Evolutionary conservation across 805 yeast species (phyloP), one percentile per base, ranked within the genome.

Genomic region (Yamadazyma kitorensis): DNA sequence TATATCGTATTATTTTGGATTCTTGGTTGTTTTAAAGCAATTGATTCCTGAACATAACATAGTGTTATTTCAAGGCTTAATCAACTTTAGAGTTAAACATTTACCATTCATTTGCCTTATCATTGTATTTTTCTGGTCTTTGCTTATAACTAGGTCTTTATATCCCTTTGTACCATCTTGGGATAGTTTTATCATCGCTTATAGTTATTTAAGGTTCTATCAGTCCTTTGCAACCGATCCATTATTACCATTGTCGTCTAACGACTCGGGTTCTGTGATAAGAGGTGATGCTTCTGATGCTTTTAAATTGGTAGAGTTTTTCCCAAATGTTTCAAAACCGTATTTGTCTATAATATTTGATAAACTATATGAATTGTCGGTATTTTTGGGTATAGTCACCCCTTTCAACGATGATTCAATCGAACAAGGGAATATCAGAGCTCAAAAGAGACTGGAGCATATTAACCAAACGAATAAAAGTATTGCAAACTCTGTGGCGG

Each of bases 251-350:
- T 48, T 64, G 18, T 55, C 68, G 7, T 37, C 69, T 45, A 54
- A 58, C 22, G 40, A 44, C 9, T 20, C 54, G 4, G 45, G 53
- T 36, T 33, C 52, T 14, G 53, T 68, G 16, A 60, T 80, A 8
- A 57, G 73, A 17, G 96, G 97, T 24, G 96, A 88, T 56, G 95
- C 96, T 0, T 80, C 93, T 0, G 96, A 89, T 46, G 83, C 91
- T 1, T 89, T 89, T 65, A 79, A 85, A 36, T 70, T 89, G 42
- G 80, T 81, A 20, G 82, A 82, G 48, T 86, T 89, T 55, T 89
- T 89, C 76, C 97, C 97, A 1, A 77, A 70, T 30, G 53, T 73
- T 1, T 22, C 73, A 2, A 76, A 77, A 36, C 74, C 77, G 3
- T 42, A 71, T 17, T 54, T 86, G 30, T 63, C 66, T 21, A 76